Conservation (phyloP, 169 alveolate species). For the Cyclospora cayetanensis region DNA sequence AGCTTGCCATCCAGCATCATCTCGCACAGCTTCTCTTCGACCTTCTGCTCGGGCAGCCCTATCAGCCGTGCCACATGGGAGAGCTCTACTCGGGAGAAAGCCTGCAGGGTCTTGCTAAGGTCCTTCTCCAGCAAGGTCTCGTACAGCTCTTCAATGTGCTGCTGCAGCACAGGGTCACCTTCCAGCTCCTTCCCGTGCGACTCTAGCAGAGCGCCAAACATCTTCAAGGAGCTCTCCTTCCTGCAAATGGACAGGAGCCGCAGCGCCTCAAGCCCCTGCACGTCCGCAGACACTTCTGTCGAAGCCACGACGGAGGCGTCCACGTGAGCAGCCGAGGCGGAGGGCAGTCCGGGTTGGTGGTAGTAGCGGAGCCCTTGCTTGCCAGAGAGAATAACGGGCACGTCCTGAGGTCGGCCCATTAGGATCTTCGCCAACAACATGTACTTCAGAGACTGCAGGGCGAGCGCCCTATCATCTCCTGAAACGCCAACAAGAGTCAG, state of each 20-base stretch:
- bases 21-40: constrained; percentile 85
- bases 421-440: constrained; percentile 94
- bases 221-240: constrained; percentile 54
- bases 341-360: constrained; percentile 71
- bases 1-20: constrained; percentile 95
- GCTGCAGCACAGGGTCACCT: constrained; percentile 79
- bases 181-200: not conserved
- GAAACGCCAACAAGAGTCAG: too few relatives aligned
- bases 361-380: constrained; percentile 81
- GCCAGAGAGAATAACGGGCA: constrained; percentile 76
- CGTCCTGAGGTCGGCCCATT: constrained; percentile 84
- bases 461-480: not conserved
- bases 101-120: constrained; percentile 85
- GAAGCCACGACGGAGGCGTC: not conserved
- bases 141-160: constrained; percentile 84
- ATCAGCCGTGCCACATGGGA: constrained; percentile 86
- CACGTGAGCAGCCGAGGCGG: not conserved
- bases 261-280: constrained; percentile 51
- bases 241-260: constrained; percentile 55
- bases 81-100: constrained; percentile 87
- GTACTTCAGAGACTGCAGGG: constrained; percentile 82
- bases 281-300: not conserved
- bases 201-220: not conserved
- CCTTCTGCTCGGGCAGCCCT: constrained; percentile 84
- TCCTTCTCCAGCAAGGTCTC: constrained; percentile 89